phyloP scores from a whole-genome alignment of 768 basidiomycete genomes.

The Amanita pseudoporphyria region DNA sequence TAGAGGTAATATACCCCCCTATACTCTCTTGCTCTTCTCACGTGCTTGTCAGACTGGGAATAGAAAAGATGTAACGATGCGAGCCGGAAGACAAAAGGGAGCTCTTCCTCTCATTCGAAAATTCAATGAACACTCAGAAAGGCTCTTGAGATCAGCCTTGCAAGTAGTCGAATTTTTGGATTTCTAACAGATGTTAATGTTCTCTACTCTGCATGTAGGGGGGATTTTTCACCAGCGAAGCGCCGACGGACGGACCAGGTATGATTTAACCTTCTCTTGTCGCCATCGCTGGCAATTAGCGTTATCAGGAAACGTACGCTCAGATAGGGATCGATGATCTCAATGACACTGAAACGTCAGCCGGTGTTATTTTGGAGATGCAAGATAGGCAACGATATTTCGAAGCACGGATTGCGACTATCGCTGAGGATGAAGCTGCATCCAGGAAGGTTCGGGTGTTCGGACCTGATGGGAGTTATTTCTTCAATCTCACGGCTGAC shows the following conservation, averaged over 20 bases:
- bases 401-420: constrained; percentile 46
- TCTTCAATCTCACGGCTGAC: neutral
- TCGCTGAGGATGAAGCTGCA: constrained; percentile 18
- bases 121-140: constrained; percentile 96
- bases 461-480: neutral
- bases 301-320: constrained; percentile 26
- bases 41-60: constrained; percentile 63
- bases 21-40: neutral
- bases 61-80: constrained; percentile 90
- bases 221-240: constrained; percentile 49
- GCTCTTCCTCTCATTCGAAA: constrained; percentile 90
- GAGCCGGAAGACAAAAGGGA: constrained; percentile 80
- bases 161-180: constrained; percentile 18
- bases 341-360: constrained; percentile 52
- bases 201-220: constrained; percentile 23
- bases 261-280: constrained; percentile 5
- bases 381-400: constrained; percentile 79
- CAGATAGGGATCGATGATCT: constrained; percentile 84
- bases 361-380: constrained; percentile 79
- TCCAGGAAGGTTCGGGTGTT: constrained; percentile 18
- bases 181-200: neutral
- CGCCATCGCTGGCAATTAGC: constrained; percentile 4
- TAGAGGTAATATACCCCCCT: constrained; percentile 42
- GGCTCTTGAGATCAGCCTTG: constrained; percentile 76
- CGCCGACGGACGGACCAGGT: constrained; percentile 47